Evolutionary conservation across 257 asterid species (phyloP).

Genomic region (Datura wrightii): DNA sequence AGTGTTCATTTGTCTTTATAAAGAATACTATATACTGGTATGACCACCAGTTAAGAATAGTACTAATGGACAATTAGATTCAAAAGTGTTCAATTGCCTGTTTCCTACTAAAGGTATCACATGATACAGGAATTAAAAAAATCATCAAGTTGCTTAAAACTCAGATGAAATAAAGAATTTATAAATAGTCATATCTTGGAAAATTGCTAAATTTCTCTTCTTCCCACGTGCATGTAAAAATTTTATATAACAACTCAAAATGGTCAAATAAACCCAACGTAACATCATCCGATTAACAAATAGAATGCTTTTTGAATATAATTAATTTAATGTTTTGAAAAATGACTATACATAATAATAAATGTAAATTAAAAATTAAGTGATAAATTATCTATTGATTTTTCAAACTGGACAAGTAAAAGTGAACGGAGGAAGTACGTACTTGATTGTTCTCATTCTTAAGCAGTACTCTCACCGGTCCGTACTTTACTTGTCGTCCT

Average conservation of each 20-base stretch:
- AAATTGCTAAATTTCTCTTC: conserved; percentile 37
- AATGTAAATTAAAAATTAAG: too few relatives aligned
- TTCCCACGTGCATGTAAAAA: conserved; percentile 31
- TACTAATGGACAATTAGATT: not conserved
- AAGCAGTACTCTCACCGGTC: not conserved
- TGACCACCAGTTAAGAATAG: not conserved
- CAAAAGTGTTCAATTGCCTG: conserved; percentile 44
- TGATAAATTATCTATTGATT: too few relatives aligned
- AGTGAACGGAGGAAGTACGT: too few relatives aligned
- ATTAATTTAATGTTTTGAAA: too few relatives aligned
- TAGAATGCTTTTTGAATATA: too few relatives aligned
- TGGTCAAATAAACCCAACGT: too few relatives aligned
- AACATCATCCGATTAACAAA: too few relatives aligned
- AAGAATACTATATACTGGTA: too few relatives aligned
- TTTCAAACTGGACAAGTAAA: not conserved
- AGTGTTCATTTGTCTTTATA: too few relatives aligned
- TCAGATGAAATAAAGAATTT: conserved; percentile 32
- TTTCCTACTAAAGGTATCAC: conserved; percentile 47
- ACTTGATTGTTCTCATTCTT: not conserved
- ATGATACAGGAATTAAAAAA: conserved; percentile 45
- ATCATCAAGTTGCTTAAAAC: conserved; percentile 38
- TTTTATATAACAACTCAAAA: too few relatives aligned
- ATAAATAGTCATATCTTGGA: conserved; percentile 31
- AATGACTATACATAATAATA: too few relatives aligned
- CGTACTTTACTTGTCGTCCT: too few relatives aligned